A percentile compares a stretch with the other conserved stretches of the same genome.
Evolutionary conservation across 1,284 basidiomycete genomes (phyloP).

Genomic region (Takashimella koratensis): DNA sequence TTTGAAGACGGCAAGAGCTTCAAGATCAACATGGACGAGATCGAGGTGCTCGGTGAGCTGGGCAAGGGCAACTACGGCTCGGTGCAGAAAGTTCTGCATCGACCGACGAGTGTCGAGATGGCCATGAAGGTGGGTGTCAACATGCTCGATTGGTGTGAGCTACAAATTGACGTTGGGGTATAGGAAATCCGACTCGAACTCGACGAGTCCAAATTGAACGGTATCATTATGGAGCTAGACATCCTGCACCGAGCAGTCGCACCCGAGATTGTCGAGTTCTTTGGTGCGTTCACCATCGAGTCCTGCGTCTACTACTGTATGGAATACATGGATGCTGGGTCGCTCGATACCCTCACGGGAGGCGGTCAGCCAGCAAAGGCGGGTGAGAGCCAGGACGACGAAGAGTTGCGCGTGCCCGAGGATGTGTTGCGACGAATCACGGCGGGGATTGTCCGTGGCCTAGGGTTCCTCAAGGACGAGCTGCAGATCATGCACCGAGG

Average conservation of each 20-base stretch:
- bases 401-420: slow-evolving; percentile 62
- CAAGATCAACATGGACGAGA: slow-evolving; percentile 92
- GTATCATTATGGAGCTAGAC: slow-evolving; percentile 98
- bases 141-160: too few species aligned
- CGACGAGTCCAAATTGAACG: slow-evolving; percentile 88
- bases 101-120: slow-evolving; percentile 92
- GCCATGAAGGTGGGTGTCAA: slow-evolving; percentile 81
- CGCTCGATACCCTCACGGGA: slow-evolving; percentile 77
- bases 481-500: slow-evolving; percentile 95
- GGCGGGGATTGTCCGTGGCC: slow-evolving; percentile 76
- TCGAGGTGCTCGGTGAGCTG: slow-evolving; percentile 77
- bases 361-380: slow-evolving; percentile 41
- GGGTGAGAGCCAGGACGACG: slow-evolving; percentile 14
- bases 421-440: slow-evolving; percentile 81
- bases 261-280: slow-evolving; percentile 94
- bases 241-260: slow-evolving; percentile 90
- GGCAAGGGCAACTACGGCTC: slow-evolving; percentile 97
- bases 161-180: slow-evolving; percentile 6
- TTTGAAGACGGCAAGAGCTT: slow-evolving; percentile 91
- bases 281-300: slow-evolving; percentile 98
- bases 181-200: slow-evolving; percentile 98
- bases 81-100: slow-evolving; percentile 91
- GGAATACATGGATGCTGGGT: slow-evolving; percentile 98
- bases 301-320: slow-evolving; percentile 99
- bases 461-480: slow-evolving; percentile 93